Percentiles rank a stretch among this genome's conserved stretches.
phyloP scores from a whole-genome alignment of 768 basidiomycete genomes.

The Hemileccinum impolitum region DNA sequence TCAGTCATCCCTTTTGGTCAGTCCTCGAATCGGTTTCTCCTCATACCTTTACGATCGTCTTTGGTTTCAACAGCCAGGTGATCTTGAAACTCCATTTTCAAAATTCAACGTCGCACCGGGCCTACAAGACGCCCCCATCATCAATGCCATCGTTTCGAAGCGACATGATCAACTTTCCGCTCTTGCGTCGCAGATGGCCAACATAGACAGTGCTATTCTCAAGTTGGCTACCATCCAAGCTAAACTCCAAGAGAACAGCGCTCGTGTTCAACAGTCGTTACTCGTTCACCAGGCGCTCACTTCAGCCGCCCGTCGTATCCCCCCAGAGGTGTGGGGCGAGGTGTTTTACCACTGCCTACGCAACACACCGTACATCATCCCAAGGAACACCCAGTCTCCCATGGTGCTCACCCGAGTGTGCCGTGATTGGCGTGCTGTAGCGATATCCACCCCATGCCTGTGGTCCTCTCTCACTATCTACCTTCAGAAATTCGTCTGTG shows the following conservation, averaged over 20 bases:
- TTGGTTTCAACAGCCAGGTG: slow-evolving; percentile 5
- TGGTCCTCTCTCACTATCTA: slow-evolving; percentile 29
- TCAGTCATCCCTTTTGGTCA: slow-evolving; percentile 20
- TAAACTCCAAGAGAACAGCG: slow-evolving; percentile 16
- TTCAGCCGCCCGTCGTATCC: slow-evolving; percentile 18
- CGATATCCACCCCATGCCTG: slow-evolving; percentile 29
- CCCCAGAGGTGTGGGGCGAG: slow-evolving; percentile 31
- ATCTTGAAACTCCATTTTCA: slow-evolving; percentile 21
- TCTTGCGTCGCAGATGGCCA: slow-evolving; percentile 18
- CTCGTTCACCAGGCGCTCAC: slow-evolving; percentile 21
- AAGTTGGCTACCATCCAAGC: slow-evolving; percentile 18
- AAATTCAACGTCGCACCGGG: slow-evolving; percentile 11
- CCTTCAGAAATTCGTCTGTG: slow-evolving; percentile 10
- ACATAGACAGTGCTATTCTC: slow-evolving; percentile 14
- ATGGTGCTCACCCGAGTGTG: slow-evolving; percentile 29
- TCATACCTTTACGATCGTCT: not conserved
- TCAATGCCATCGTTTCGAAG: slow-evolving; percentile 20
- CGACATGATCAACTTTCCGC: slow-evolving; percentile 19
- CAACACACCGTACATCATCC: slow-evolving; percentile 22
- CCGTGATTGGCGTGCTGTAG: slow-evolving; percentile 30
- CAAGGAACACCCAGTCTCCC: slow-evolving; percentile 18
- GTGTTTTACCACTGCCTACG: slow-evolving; percentile 30
- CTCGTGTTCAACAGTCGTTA: slow-evolving; percentile 20
- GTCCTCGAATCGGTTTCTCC: not conserved
- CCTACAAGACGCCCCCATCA: slow-evolving; percentile 11